Evolutionary conservation across 2,329 filamentous ascomycete genomes (phyloP).

Genomic region (Phialophora macrospora): DNA sequence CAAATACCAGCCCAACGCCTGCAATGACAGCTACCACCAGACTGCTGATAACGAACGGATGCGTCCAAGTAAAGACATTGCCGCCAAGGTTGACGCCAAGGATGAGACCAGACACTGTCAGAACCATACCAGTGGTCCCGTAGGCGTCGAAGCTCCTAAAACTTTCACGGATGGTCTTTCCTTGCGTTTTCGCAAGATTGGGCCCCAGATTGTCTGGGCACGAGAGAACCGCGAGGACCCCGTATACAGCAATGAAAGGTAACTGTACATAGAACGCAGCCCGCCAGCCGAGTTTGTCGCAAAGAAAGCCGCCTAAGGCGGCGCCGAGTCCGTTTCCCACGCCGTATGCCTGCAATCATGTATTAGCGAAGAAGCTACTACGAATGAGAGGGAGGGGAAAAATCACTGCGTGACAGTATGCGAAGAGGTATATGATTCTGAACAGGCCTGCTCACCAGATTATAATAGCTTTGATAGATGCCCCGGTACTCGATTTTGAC

Average conservation of each 20-base stretch:
- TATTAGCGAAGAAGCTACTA: neutral
- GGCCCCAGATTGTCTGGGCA: constrained; percentile 53
- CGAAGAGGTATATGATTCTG: neutral
- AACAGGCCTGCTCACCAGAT: constrained; percentile 27
- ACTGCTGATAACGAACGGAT: constrained; percentile 62
- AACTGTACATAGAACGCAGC: constrained; percentile 72
- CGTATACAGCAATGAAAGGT: constrained; percentile 55
- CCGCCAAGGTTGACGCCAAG: constrained; percentile 67
- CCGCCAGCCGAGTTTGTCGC: constrained; percentile 72
- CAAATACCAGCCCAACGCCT: constrained; percentile 59
- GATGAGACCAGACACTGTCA: constrained; percentile 61
- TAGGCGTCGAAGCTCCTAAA: constrained; percentile 62
- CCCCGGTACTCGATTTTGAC: constrained; percentile 75
- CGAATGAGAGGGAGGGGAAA: neutral
- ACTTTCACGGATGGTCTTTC: constrained; percentile 54
- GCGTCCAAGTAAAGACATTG: constrained; percentile 67
- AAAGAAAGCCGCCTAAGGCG: constrained; percentile 71
- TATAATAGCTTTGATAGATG: constrained; percentile 71
- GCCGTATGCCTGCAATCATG: constrained; percentile 26
- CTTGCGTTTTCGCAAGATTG: constrained; percentile 54
- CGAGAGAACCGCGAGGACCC: constrained; percentile 49
- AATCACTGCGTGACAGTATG: neutral
- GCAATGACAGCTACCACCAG: constrained; percentile 55
- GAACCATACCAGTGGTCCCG: constrained; percentile 61
- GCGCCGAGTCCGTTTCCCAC: constrained; percentile 58